Conservation (phyloP, 2,329 filamentous ascomycete genomes). For the Colletotrichum viniferum region DNA sequence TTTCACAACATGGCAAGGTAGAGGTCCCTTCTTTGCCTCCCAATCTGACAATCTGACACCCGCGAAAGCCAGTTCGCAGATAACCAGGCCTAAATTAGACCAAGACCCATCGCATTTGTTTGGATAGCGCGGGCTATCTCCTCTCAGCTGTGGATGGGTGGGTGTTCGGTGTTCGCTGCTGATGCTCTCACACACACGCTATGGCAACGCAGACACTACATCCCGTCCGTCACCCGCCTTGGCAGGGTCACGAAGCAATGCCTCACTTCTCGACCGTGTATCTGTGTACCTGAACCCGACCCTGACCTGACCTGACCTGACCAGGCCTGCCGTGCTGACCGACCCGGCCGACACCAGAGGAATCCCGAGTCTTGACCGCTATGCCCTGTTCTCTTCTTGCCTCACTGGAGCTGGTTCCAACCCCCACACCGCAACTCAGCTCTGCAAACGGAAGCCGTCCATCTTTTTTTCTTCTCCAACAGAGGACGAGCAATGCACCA, state of each 20-base stretch:
- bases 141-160: fast-evolving
- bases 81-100: not conserved
- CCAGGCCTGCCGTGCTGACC: not conserved
- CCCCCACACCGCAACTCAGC: not conserved
- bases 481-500: not conserved
- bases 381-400: not conserved
- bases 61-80: not conserved
- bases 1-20: not conserved
- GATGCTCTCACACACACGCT: not conserved
- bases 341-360: not conserved
- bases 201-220: not conserved
- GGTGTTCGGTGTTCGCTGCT: not conserved
- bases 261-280: not conserved
- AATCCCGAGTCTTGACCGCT: not conserved
- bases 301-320: not conserved
- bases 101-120: not conserved
- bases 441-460: slow-evolving; percentile 13
- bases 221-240: slow-evolving; percentile 13
- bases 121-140: not conserved
- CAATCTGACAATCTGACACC: not conserved
- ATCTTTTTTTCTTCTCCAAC: not conserved
- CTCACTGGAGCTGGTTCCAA: not conserved
- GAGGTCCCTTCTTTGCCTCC: not conserved
- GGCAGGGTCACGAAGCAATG: slow-evolving; percentile 15
- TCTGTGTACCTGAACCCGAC: not conserved